Evolutionary conservation across 495 filamentous ascomycete species (phyloP), one percentile per base, ranked within the genome.

Genomic region (Lepidopterella palustris): DNA sequence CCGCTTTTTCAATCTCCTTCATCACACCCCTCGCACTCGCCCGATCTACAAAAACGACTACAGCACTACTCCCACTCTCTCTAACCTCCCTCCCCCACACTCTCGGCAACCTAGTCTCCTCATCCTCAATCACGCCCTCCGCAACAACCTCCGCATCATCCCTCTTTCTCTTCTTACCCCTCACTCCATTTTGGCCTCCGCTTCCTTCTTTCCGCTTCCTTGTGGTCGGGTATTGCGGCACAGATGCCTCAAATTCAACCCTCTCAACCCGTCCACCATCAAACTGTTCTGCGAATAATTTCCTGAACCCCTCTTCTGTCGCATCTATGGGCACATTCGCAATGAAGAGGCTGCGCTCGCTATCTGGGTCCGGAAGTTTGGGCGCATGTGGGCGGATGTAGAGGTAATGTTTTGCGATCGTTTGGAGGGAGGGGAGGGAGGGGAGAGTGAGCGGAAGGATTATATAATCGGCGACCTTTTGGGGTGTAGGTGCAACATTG

Each of bases 271-370:
- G 80, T 25, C 86, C 87, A 4, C 83, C 82, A 28, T 88, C 84
- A 15, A 77, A 55, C 42, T 89, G 78, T 0, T 76, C 76, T 0
- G 81, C 74, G 64, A 96, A 90, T 0, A 98, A 74, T 56, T 81
- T 77, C 35, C 89, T 85, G 18, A 97, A 73, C 66, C 93, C 89
- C 0, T 73, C 66, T 50, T 87, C 83, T 32, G 88, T 95, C 56
- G 87, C 84, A 72, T 97, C 92, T 64, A 90, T 76, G 31, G 93
- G 95, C 5, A 92, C 69, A 69, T 98, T 97, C 60, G 90, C 85
- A 23, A 92, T 67, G 74, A 96, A 98, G 24, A 98, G 79, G 48
- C 86, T 87, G 58, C 90, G 84, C 5, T 66, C 62, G 24, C 63
- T 65, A 23, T 80, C 69, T 66, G 91, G 84, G 66, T 87, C 79